Base-by-base conservation (phyloP, 1,139 yeast species). In the Scheffersomyces quercinus region DNA sequence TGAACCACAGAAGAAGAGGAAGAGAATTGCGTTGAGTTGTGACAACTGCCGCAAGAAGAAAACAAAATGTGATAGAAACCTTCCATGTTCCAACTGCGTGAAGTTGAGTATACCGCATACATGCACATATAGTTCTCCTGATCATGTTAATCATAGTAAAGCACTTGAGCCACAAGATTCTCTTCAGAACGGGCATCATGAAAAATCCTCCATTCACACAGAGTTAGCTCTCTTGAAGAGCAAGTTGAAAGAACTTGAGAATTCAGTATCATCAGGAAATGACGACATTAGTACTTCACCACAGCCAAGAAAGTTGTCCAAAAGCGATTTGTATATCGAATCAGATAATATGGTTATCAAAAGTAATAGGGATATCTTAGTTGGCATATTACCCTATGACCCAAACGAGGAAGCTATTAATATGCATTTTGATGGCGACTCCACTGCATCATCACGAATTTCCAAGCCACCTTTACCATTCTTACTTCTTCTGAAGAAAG, bases 11-110 rank as follows among this genome's bases (percentile, higher is more conserved):
- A 44, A 43, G 33, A 48, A 46, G 33, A 48, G 65, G 34, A 54
- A 59, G 34, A 52, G 67, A 35, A 52, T 52, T 32, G 53, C 59
- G 0, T 43, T 60, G 15, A 60, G 61, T 14, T 64, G 68, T 42
- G 56, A 52, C 30, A 56, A 54, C 33, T 51, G 54, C 34, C 46
- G 55, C 7, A 46, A 45, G 37, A 48, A 48, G 40, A 50, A 51
- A 39, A 47, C 53, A 9, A 52, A 49, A 40, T 50, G 54, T 35
- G 54, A 52, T 40, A 35, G 55, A 16, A 40, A 38, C 12, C 36
- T 47, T 3, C 54, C 55, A 4, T 50, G 54, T 24, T 38, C 42
- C 4, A 47, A 51, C 13, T 50, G 54, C 35, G 30, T 36, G n/a
- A 49, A 49, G 35, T 42, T 49, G 15, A 47, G 52, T 20, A 46